Evolutionary conservation across 2,329 filamentous ascomycete species (phyloP), one percentile per base, ranked within the genome.

Genomic region (Xylogone sp.): DNA sequence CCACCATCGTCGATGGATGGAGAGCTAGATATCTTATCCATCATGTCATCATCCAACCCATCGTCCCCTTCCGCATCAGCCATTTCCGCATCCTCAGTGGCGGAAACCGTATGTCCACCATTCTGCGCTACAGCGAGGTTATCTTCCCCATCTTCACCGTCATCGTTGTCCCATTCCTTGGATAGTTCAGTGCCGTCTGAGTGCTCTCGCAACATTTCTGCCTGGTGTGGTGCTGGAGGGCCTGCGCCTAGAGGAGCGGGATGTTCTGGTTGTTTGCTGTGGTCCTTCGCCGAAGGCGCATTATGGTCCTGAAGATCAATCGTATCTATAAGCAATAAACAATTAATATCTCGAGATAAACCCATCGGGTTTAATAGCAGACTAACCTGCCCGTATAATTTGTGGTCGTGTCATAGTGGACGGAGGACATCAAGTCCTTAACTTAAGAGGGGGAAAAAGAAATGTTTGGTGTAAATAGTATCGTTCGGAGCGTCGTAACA

Each of bases 1-100:
- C 81, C 85, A 99, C 93, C 93, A 87, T 97, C 93, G 78, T 96
- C 91, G 71, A 99, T 99, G 63, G 93, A 97, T 67, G 94, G 94
- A 64, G 93, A 97, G 71, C 92, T 97, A 64, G 93, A 97, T 60
- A 99, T 97, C 72, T 94, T 94, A 75, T 97, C 94, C 88, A 96
- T 90, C 84, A 96, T 85, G 70, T 97, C 93, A 71, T 97, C 85
- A 78, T 95, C 91, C 68, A 91, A 74, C 62, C 88, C 81, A 61
- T 88, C 87, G 54, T 89, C 82, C 45, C 78, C 88, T 62, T 86
- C 85, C 46, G 83, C 83, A 58, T 82, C 82, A 60, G 87, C 81
- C 63, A 82, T 72, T 57, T 89, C 84, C 45, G 79, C 82, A 56
- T 87, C 84, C 60, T 82, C 78, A 52, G 63, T 64, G 45, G 68